A percentile compares a stretch with the other conserved stretches of the same genome.
Conservation (phyloP, 2,329 filamentous ascomycete genomes). For the Geosmithia putterillii region DNA sequence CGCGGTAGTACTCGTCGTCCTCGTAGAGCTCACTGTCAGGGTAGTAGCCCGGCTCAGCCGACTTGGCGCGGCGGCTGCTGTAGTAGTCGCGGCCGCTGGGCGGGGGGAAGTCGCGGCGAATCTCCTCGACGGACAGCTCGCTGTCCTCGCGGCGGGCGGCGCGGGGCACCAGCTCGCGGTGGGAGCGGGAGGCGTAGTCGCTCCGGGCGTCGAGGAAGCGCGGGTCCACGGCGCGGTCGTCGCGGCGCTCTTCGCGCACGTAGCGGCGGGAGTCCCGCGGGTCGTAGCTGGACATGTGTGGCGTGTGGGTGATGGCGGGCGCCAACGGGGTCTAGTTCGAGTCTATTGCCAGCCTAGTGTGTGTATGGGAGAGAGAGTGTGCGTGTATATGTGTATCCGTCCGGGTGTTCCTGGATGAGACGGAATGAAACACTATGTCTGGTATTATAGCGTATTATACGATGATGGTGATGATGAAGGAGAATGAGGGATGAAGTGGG, state of each 20-base stretch:
- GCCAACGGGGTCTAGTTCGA: no score
- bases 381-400: no score
- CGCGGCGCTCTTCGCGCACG: constrained; percentile 40
- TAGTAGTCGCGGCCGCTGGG: constrained; percentile 41
- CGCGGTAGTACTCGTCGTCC: constrained; percentile 45
- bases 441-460: no score
- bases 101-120: constrained; percentile 73
- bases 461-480: no score
- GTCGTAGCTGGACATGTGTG: constrained; percentile 35
- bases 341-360: no score
- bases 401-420: no score
- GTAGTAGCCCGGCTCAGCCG: constrained; percentile 46
- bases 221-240: constrained; percentile 35
- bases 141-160: constrained; percentile 56
- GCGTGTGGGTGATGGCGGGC: not conserved
- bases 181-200: constrained; percentile 32
- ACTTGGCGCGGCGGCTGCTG: constrained; percentile 53
- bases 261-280: constrained; percentile 35
- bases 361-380: not conserved
- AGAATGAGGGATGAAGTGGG: no score
- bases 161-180: constrained; percentile 36
- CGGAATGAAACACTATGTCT: no score
- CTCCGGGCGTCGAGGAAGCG: constrained; percentile 40
- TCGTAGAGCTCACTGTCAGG: constrained; percentile 25
- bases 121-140: constrained; percentile 66